phyloP scores from a whole-genome alignment of 495 filamentous ascomycete species.

The Cercophora newfieldiana region DNA sequence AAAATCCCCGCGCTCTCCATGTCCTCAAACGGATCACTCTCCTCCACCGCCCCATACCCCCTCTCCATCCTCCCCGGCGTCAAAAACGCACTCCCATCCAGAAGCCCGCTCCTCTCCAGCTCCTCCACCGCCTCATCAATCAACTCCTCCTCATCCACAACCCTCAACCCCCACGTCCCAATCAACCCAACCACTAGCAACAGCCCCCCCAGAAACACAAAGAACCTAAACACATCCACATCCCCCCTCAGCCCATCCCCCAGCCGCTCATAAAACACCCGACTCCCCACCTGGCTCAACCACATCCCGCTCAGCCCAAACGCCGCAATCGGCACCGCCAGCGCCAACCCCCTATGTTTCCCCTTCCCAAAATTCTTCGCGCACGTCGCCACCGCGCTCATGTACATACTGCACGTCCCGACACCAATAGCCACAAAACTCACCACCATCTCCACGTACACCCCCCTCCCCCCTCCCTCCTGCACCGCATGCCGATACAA shows the following conservation, averaged over 20 bases:
- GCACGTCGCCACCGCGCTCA: conserved; percentile 84
- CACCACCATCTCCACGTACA: conserved; percentile 78
- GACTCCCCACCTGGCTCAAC: conserved; percentile 84
- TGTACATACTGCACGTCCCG: conserved; percentile 83
- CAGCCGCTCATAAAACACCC: conserved; percentile 66
- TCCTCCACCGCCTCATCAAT: conserved; percentile 87
- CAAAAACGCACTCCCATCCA: conserved; percentile 56
- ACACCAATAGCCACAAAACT: conserved; percentile 80
- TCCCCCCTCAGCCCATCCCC: conserved; percentile 68
- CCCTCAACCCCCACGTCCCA: conserved; percentile 68
- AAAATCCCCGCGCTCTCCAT: conserved; percentile 35
- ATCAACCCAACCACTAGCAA: conserved; percentile 69
- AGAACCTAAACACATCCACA: conserved; percentile 83
- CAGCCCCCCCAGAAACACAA: conserved; percentile 72
- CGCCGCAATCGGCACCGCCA: conserved; percentile 86
- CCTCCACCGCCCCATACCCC: conserved; percentile 41
- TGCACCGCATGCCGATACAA: conserved; percentile 65
- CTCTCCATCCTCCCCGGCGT: conserved; percentile 35
- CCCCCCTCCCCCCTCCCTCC: conserved; percentile 35
- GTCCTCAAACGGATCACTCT: conserved; percentile 35
- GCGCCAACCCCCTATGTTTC: conserved; percentile 81
- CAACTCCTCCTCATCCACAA: conserved; percentile 63
- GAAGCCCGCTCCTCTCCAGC: conserved; percentile 78
- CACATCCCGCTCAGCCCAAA: conserved; percentile 95
- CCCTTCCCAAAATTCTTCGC: conserved; percentile 95